Evolutionary conservation across 331 rosid species (phyloP), one percentile per base, ranked within the genome.

Genomic region (Prunus yedoensis): DNA sequence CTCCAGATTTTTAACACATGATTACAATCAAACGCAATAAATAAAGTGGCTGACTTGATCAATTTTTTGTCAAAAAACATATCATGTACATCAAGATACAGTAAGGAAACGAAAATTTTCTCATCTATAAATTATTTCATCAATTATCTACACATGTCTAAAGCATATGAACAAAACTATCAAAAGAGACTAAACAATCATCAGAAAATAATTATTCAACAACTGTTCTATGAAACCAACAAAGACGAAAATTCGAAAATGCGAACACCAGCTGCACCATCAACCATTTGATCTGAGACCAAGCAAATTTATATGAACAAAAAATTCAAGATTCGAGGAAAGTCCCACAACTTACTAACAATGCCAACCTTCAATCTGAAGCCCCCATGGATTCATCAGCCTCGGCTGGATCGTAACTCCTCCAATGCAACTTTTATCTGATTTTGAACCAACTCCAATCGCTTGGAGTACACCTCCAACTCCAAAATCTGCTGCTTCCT

Each of bases 371-470:
- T 61, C 20, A 23, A 38, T 6, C 50, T 15, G 17, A 23, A 76
- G 28, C 52, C 25, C 58, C 41, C 12, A 17, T 17, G 5, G 41
- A 63, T 10, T 18, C 14, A 27, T 53, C 58, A 85, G 67, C 78
- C 72, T 56, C 70, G 49, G 0, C 43, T 83, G 43, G 96, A 81
- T 79, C 82, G 73, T 81, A 92, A 78, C 69, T 89, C 97, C 49
- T 95, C 90, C 80, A 95, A 85, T 65, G 87, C 87, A 51, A 75
- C 76, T 85, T 89, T 89, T n/a, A 92, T 87, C 65, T 89, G 90
- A 58, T 76, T 89, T 85, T 89, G 98, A 78, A 95, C 91, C 86
- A 91, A 74, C 46, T 87, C 97, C 87, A 95, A 71, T 61, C 92
- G 77, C 83, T 88, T 85, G 38, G 87, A 87, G 80, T 92, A 89